Base-by-base conservation (phyloP, 2,329 filamentous ascomycete species). In the Trichophyton simii region DNA sequence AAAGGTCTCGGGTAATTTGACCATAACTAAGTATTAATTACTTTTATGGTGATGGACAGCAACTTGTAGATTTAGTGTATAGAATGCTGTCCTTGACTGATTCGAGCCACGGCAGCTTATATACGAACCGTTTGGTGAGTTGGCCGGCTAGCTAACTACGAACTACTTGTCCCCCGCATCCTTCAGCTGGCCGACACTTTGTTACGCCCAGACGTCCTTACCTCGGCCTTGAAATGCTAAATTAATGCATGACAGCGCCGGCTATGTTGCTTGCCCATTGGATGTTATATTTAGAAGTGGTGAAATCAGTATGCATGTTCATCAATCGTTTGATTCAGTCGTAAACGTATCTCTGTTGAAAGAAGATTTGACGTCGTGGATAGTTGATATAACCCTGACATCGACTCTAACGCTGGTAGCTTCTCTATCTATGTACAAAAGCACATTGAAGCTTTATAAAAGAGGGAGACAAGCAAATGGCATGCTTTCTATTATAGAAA, bases 1-100 rank as follows among this genome's bases (percentile, higher is more conserved):
- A 67, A 87, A 86, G 20, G 82, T 81, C 60, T 82, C 77, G 6
- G 84, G 83, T 46, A 87, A 80, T n/a, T 60, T 57, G 58, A 58
- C 61, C 68, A 68, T 70, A 3, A 22, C 22, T 22, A 22, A 22
- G 2, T 48, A 31, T 31, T 28, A 28, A 41, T 28, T 34, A 44
- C 41, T n/a, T 18, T 8, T 44, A 18, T 6, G 41, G 15, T 8
- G 13, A n/a, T 44, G 41, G 41, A 44, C 4, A 18, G 6, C 15
- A 44, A 44, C 41, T 44, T n/a, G 41, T 15, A 20, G 15, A 44
- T 13, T 9, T 9, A 13, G 34, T 18, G n/a, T n/a, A 44, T 44
- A n/a, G 41, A 31, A 31, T 31, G 28, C 28, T 31, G 28, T 31
- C 28, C 1, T 31, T 31, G 6, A 46, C 2, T 46, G 22, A 28